A percentile compares a stretch with the other conserved stretches of the same genome.
Conservation (phyloP, 257 asterid genomes). For the Lycium ferocissimum region DNA sequence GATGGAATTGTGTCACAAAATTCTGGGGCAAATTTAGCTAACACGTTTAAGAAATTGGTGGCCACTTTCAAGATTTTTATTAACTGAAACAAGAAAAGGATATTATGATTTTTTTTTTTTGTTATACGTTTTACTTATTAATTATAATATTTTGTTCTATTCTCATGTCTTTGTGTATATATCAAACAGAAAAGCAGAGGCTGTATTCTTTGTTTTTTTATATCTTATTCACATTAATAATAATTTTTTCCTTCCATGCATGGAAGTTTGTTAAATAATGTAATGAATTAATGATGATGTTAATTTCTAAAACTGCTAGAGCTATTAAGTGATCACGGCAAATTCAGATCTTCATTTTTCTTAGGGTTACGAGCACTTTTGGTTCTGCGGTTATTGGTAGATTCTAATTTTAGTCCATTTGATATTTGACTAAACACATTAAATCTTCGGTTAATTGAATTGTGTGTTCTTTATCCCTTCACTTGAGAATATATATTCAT, state of each 20-base stretch:
- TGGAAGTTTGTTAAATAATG: slow-evolving; percentile 35
- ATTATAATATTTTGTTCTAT: neutral
- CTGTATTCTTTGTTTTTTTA: slow-evolving; percentile 30
- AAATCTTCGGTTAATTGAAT: too few relatives aligned
- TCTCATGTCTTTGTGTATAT: neutral
- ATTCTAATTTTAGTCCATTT: too few relatives aligned
- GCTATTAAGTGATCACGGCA: neutral
- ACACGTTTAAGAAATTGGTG: slow-evolving; percentile 51
- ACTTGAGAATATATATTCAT: too few relatives aligned
- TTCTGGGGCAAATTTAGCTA: slow-evolving; percentile 26
- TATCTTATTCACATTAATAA: neutral
- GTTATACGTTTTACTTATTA: neutral
- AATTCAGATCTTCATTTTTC: neutral
- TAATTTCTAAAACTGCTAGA: neutral
- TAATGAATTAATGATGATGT: slow-evolving; percentile 9
- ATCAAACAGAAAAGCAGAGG: neutral
- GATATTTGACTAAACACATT: too few relatives aligned
- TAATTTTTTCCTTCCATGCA: neutral
- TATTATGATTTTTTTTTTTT: neutral
- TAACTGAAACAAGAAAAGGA: neutral
- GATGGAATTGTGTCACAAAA: slow-evolving; percentile 70
- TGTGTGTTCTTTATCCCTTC: too few relatives aligned
- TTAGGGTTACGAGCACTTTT: neutral
- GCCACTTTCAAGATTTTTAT: slow-evolving; percentile 54
- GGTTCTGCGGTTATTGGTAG: too few relatives aligned